phyloP scores from a whole-genome alignment of 257 asterid genomes.

The Solanum pennellii region DNA sequence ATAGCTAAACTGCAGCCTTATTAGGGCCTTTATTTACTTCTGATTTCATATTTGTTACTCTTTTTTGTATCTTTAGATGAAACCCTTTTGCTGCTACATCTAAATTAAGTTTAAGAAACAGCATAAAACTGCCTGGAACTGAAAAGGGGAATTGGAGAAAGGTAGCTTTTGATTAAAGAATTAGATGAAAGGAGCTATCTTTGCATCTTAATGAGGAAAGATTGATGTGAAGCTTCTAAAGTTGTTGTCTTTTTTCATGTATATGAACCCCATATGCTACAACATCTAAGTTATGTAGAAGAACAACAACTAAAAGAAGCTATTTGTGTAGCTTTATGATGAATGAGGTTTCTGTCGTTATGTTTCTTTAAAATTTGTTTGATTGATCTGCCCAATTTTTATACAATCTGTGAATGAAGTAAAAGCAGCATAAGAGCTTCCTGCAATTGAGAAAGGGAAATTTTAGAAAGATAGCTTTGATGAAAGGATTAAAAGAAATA shows the following conservation, averaged over 20 bases:
- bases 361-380: background rate
- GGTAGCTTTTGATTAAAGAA: background rate
- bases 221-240: background rate
- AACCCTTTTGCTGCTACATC: background rate
- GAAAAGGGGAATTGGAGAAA: background rate
- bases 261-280: background rate
- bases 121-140: background rate
- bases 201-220: background rate
- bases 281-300: background rate
- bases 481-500: background rate
- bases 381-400: background rate
- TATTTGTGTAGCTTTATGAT: background rate
- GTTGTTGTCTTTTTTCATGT: background rate
- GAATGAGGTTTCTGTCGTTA: background rate
- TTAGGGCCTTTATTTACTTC: background rate
- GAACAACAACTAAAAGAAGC: background rate
- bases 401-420: background rate
- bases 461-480: background rate
- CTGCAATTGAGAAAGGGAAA: background rate
- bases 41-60: background rate
- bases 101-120: background rate
- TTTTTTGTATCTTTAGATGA: background rate
- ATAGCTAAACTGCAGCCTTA: background rate
- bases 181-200: background rate
- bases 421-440: background rate